Percentiles rank a stretch among this genome's conserved stretches.
Conservation (phyloP, 805 yeast species). For the Cyberlindnera saturnus region DNA sequence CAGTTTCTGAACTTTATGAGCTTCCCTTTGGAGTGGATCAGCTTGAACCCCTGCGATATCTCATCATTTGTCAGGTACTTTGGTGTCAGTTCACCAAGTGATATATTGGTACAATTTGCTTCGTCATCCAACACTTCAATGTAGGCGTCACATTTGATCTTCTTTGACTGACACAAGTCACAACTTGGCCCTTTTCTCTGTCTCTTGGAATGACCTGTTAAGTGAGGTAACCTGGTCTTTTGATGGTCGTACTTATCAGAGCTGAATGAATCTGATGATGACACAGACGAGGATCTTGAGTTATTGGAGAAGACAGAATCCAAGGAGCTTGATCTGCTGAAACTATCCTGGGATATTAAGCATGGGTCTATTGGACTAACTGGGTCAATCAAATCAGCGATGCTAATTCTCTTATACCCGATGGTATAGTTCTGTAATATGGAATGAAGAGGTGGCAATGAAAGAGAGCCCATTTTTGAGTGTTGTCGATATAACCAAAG, state of each 20-base stretch:
- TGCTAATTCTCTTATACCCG: neutral
- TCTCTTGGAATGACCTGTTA: conserved; percentile 28
- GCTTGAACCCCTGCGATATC: conserved; percentile 4
- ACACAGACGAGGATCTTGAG: neutral
- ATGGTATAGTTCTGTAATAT: neutral
- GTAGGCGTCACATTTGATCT: conserved; percentile 70
- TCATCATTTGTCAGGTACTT: conserved; percentile 5
- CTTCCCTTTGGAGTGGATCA: conserved; percentile 11
- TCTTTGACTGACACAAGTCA: conserved; percentile 61
- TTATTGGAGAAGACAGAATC: neutral
- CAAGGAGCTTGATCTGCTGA: neutral
- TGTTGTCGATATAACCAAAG: no score
- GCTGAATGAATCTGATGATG: neutral
- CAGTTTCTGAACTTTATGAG: conserved; percentile 17
- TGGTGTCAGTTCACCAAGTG: neutral
- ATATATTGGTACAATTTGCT: neutral
- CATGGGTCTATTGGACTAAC: no score
- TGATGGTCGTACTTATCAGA: neutral
- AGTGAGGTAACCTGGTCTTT: conserved; percentile 1
- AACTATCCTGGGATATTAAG: no score
- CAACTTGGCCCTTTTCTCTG: conserved; percentile 75
- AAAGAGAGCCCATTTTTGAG: neutral
- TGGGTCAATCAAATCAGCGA: neutral
- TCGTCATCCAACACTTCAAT: conserved; percentile 32
- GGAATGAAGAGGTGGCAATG: neutral